A percentile compares a stretch with the other conserved stretches of the same genome.
phyloP scores from a whole-genome alignment of 371 early-diverging fungal species.

The Circinella umbellata region DNA sequence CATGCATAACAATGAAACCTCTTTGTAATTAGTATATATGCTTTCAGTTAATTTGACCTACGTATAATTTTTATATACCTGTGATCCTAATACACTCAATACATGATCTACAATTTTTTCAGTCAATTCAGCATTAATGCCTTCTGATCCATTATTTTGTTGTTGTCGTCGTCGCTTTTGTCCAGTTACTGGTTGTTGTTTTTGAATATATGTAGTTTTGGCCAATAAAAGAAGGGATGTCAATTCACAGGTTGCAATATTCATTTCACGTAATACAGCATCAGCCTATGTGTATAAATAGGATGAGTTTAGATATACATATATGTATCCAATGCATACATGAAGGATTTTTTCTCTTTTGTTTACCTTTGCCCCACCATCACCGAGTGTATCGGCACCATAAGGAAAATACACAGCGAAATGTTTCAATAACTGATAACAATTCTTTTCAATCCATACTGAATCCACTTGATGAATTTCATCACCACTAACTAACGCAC shows the following conservation, averaged over 20 bases:
- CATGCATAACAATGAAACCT: not conserved
- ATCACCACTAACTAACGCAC: conserved; percentile 53
- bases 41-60: not conserved
- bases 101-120: conserved; percentile 61
- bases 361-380: conserved; percentile 53
- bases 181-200: conserved; percentile 11
- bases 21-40: not conserved
- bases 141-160: conserved; percentile 7
- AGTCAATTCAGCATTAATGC: conserved; percentile 51
- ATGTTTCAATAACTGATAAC: conserved; percentile 66
- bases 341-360: no score
- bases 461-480: conserved; percentile 21
- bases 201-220: conserved; percentile 25
- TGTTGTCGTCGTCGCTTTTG: conserved; percentile 15
- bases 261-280: conserved; percentile 66
- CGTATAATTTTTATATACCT: conserved; percentile 21
- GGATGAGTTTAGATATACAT: not conserved
- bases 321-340: not conserved
- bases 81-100: conserved; percentile 48
- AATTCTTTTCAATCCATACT: conserved; percentile 49
- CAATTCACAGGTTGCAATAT: conserved; percentile 72
- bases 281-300: conserved; percentile 44
- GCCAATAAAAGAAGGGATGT: conserved; percentile 64
- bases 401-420: conserved; percentile 76
- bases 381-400: conserved; percentile 59